Conservation (phyloP, 495 filamentous ascomycete genomes). For the Emericellopsis terricola region DNA sequence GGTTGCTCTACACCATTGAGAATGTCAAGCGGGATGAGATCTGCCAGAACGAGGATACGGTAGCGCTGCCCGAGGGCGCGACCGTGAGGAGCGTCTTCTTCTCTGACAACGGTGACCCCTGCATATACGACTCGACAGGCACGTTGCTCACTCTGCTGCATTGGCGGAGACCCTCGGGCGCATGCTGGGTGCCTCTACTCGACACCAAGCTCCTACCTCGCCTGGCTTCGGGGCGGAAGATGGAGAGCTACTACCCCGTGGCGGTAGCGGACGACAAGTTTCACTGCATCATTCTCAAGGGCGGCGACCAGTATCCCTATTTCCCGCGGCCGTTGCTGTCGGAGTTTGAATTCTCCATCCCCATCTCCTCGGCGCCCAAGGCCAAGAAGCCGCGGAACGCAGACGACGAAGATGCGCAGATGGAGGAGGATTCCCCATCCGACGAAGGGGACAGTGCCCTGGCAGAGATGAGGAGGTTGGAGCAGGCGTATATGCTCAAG, state of each 20-base stretch:
- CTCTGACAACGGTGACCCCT: conserved; percentile 79
- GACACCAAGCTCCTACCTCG: conserved; percentile 75
- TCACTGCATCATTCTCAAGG: conserved; percentile 97
- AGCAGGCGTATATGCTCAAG: conserved; percentile 65
- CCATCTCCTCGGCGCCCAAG: conserved; percentile 37
- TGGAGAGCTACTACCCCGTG: conserved; percentile 88
- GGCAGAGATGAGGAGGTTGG: conserved; percentile 31
- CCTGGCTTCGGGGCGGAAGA: conserved; percentile 62
- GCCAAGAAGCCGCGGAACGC: conserved; percentile 19
- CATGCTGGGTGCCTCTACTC: conserved; percentile 78
- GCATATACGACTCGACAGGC: conserved; percentile 82
- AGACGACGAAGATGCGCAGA: conserved; percentile 16
- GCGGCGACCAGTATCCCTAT: conserved; percentile 81
- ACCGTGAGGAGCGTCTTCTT: conserved; percentile 74
- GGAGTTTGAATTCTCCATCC: conserved; percentile 86
- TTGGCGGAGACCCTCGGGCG: conserved; percentile 73
- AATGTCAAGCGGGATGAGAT: conserved; percentile 88
- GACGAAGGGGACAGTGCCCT: conserved; percentile 11
- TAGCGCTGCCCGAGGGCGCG: conserved; percentile 58
- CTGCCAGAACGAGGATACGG: conserved; percentile 78
- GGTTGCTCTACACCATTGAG: conserved; percentile 72
- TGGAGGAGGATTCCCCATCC: conserved; percentile 18
- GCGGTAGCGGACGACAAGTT: conserved; percentile 85
- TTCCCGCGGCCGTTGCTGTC: conserved; percentile 83
- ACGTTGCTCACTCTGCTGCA: conserved; percentile 74